phyloP scores from a whole-genome alignment of 2,329 filamentous ascomycete species.

The Penicillium crustosum region DNA sequence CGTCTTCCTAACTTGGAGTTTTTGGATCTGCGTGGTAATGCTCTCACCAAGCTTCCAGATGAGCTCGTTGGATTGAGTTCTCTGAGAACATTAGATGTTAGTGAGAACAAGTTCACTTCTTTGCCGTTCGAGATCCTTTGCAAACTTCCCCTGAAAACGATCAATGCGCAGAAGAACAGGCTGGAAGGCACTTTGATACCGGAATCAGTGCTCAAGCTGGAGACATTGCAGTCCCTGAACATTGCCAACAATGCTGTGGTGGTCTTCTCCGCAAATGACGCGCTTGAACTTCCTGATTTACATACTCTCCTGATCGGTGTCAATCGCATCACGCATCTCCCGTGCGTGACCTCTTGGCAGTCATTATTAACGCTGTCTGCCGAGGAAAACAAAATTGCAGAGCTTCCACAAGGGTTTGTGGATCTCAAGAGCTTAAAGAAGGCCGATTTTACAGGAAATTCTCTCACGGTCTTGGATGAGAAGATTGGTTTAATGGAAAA shows the following conservation, averaged over 20 bases:
- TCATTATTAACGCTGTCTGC: slow-evolving; percentile 71
- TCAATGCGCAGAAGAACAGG: slow-evolving; percentile 75
- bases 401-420: slow-evolving; percentile 74
- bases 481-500: slow-evolving; percentile 77
- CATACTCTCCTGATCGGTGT: slow-evolving; percentile 74
- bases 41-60: slow-evolving; percentile 68
- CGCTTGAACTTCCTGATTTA: slow-evolving; percentile 67
- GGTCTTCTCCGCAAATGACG: slow-evolving; percentile 49
- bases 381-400: slow-evolving; percentile 76
- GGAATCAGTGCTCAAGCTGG: slow-evolving; percentile 57
- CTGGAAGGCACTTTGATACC: slow-evolving; percentile 71
- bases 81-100: slow-evolving; percentile 75
- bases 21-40: slow-evolving; percentile 79
- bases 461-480: slow-evolving; percentile 72
- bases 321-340: slow-evolving; percentile 73
- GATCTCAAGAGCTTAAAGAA: slow-evolving; percentile 67
- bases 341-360: slow-evolving; percentile 71
- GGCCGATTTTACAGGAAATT: slow-evolving; percentile 82
- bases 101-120: slow-evolving; percentile 71
- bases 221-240: slow-evolving; percentile 72
- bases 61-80: slow-evolving; percentile 65
- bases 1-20: slow-evolving; percentile 70
- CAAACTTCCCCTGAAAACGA: slow-evolving; percentile 68
- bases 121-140: slow-evolving; percentile 70
- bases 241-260: slow-evolving; percentile 73